phyloP scores from a whole-genome alignment of 2,329 filamentous ascomycete genomes.

The Huntiella bhutanensis region DNA sequence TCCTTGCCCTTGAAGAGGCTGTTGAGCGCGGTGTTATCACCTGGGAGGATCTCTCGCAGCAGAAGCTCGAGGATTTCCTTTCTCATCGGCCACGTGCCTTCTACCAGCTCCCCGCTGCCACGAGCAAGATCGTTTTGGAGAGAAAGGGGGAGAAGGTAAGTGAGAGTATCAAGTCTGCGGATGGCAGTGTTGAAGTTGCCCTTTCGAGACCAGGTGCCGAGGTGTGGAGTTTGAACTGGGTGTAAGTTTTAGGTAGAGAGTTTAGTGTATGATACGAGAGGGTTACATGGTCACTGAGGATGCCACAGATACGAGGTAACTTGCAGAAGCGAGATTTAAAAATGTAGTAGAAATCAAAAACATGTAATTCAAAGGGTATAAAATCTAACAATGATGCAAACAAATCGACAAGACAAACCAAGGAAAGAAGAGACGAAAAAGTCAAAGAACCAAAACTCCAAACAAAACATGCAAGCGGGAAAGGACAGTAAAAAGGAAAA shows the following conservation, averaged over 20 bases:
- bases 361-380: conserved; percentile 3
- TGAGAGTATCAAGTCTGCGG: conserved; percentile 20
- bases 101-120: conserved; percentile 23
- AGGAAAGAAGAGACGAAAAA: conserved; percentile 2
- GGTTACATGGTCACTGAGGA: not conserved
- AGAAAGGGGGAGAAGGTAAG: conserved; percentile 24
- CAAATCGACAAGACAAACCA: conserved; percentile 1
- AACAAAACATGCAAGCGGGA: not conserved
- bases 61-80: conserved; percentile 35
- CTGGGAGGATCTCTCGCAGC: conserved; percentile 33
- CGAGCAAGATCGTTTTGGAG: conserved; percentile 21
- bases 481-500: not conserved
- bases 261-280: not conserved
- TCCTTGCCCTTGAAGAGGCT: conserved; percentile 42
- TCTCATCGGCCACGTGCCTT: conserved; percentile 33
- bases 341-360: conserved; percentile 3
- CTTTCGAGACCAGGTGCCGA: conserved; percentile 23
- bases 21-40: conserved; percentile 32
- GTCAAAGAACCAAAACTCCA: not conserved
- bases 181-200: conserved; percentile 25
- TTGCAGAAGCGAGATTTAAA: not conserved
- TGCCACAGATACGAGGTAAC: not conserved
- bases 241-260: not conserved
- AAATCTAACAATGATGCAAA: conserved; percentile 3
- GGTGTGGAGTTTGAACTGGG: conserved; percentile 25